Conservation (phyloP, 768 basidiomycete species). For the Russula brevipes region DNA sequence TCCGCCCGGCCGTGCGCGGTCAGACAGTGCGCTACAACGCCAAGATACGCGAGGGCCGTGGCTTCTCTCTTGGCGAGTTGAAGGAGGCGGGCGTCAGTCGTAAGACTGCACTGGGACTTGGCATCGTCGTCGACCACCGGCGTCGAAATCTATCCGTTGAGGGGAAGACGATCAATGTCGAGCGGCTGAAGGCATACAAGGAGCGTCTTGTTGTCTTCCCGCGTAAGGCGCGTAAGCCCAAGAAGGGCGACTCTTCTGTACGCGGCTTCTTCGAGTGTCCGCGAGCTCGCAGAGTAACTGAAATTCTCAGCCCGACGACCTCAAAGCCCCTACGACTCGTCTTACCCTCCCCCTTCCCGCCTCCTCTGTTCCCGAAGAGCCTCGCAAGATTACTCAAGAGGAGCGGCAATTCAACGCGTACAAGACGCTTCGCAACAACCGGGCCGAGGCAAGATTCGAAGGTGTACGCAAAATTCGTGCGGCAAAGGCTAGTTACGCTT, state of each 20-base stretch:
- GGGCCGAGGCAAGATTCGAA: conserved; percentile 77
- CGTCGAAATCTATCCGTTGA: conserved; percentile 95
- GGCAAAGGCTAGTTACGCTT: conserved; percentile 59
- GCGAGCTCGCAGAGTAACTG: conserved; percentile 10
- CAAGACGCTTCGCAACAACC: conserved; percentile 79
- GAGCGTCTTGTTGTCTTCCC: conserved; percentile 93
- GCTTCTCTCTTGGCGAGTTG: conserved; percentile 91
- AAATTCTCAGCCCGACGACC: conserved; percentile 67
- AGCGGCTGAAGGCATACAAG: conserved; percentile 92
- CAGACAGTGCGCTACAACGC: conserved; percentile 98
- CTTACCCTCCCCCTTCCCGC: conserved; percentile 60
- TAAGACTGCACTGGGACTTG: conserved; percentile 90
- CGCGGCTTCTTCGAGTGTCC: conserved; percentile 6
- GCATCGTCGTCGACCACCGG: conserved; percentile 95
- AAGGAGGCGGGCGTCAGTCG: conserved; percentile 92
- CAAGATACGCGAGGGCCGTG: conserved; percentile 94
- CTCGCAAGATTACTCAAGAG: conserved; percentile 87
- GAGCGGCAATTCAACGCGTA: conserved; percentile 89
- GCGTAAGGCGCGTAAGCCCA: conserved; percentile 89
- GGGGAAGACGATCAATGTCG: conserved; percentile 92
- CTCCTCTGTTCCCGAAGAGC: conserved; percentile 65
- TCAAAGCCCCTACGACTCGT: conserved; percentile 72
- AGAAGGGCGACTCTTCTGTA: conserved; percentile 91
- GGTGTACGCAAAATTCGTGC: conserved; percentile 84
- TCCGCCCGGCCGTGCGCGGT: conserved; percentile 94